A percentile compares a stretch with the other conserved stretches of the same genome.
Evolutionary conservation across 495 filamentous ascomycete genomes (phyloP).

Genomic region (Aspergillus ostianus): DNA sequence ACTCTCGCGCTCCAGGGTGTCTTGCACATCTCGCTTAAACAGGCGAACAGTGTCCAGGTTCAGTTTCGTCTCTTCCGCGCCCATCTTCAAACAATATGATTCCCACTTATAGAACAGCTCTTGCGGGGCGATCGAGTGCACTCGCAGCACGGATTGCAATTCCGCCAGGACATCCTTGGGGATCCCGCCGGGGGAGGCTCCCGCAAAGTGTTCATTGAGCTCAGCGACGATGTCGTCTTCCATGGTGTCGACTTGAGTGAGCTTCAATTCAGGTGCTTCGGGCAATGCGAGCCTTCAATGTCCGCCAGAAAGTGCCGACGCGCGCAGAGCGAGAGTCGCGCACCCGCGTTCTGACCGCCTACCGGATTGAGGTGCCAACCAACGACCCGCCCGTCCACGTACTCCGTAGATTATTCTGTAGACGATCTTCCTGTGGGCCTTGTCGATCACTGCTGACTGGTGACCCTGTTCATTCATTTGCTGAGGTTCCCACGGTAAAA

Average conservation of each 20-base stretch:
- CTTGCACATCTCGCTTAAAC: conserved; percentile 85
- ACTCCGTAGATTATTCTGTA: conserved; percentile 1
- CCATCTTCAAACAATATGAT: conserved; percentile 92
- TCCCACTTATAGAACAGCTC: conserved; percentile 99
- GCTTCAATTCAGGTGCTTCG: background rate
- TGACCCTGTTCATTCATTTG: background rate
- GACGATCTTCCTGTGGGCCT: conserved; percentile 11
- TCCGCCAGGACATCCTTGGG: conserved; percentile 73
- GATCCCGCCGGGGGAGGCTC: conserved; percentile 52
- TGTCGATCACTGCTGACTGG: conserved; percentile 5
- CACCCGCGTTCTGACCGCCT: conserved; percentile 5
- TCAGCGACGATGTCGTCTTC: conserved; percentile 43
- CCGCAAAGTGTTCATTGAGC: conserved; percentile 67
- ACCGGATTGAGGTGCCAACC: background rate
- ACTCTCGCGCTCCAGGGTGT: conserved; percentile 72
- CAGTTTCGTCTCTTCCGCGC: conserved; percentile 66
- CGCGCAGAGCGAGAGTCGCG: background rate
- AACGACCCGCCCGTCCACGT: background rate
- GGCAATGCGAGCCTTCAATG: conserved; percentile 9
- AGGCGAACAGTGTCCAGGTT: conserved; percentile 64
- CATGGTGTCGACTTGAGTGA: background rate
- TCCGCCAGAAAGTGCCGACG: conserved; percentile 1
- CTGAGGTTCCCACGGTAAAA: background rate
- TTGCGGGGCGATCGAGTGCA: conserved; percentile 72
- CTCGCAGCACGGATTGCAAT: conserved; percentile 76